phyloP scores from a whole-genome alignment of 345 rosid species.

The Anastatica hierochuntica region DNA sequence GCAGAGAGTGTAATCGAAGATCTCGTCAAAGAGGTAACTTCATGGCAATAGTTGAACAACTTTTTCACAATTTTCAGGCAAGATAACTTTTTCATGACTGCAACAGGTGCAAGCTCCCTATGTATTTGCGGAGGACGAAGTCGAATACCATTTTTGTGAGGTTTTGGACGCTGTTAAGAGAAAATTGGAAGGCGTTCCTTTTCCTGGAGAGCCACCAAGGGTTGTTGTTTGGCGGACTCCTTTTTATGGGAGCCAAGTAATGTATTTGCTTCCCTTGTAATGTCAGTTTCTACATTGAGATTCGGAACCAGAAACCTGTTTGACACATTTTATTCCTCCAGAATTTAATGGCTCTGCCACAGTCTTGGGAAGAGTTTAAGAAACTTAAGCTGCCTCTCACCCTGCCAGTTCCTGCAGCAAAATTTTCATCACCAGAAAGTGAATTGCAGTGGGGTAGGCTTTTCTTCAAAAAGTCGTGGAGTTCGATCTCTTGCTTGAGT shows the following conservation, averaged over 20 bases:
- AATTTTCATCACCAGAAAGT: slow-evolving; percentile 22
- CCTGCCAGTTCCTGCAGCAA: slow-evolving; percentile 36
- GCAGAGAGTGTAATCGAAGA: slow-evolving; percentile 51
- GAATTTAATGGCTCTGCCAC: slow-evolving; percentile 50
- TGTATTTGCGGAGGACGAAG: slow-evolving; percentile 68
- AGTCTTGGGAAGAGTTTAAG: slow-evolving; percentile 48
- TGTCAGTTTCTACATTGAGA: background rate
- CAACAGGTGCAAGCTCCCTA: slow-evolving; percentile 52
- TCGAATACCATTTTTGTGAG: slow-evolving; percentile 47
- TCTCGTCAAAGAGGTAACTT: slow-evolving; percentile 52
- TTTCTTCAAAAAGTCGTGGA: no score
- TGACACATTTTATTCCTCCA: slow-evolving; percentile 13
- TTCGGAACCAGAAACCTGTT: background rate
- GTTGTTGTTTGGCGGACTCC: slow-evolving; percentile 57
- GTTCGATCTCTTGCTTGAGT: background rate
- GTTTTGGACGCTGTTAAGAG: slow-evolving; percentile 32
- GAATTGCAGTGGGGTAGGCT: slow-evolving; percentile 70
- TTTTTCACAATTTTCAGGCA: background rate
- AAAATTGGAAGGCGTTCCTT: slow-evolving; percentile 20
- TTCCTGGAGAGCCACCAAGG: slow-evolving; percentile 21
- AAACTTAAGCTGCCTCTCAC: slow-evolving; percentile 36
- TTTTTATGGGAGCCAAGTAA: slow-evolving; percentile 59
- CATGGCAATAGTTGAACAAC: background rate
- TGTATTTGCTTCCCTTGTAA: background rate
- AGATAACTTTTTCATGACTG: slow-evolving; percentile 13